Base-by-base conservation (phyloP, 208 protist species). In the Wallacemonas collosoma region DNA sequence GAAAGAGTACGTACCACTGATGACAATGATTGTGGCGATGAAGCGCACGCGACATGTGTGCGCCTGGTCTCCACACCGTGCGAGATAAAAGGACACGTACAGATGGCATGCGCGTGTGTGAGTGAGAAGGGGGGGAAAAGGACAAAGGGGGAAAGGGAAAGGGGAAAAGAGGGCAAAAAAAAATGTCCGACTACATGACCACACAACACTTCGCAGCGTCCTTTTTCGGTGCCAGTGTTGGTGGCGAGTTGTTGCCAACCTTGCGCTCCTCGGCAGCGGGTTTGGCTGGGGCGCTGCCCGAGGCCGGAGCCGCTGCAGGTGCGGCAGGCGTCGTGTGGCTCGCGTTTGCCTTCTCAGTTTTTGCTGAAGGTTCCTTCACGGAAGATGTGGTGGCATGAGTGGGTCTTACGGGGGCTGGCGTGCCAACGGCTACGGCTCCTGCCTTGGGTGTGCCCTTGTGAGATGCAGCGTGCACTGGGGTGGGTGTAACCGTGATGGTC, bases 401-500 rank as follows among this genome's bases (percentile, higher is more conserved):
- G 53, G 45, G 44, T 38, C 43, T 62, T n/a, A 38, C 17, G 36
- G 35, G 56, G 6, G 60, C 26, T 8, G 36, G 5, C 6, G 44
- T 45, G 60, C 15, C 60, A 4, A 12, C n/a, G 5, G 60, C 60
- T 14, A 17, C 40, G 4, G 41, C 15, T 41, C 35, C 3, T 26
- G 26, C 53, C 60, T 15, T 47, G 36, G n/a, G 38, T 12, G 71
- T 66, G 60, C 4, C 61, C 26, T 38, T 56, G 65, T 36, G 57
- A 56, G 36, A 44, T 56, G 39, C 64, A 7, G 51, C 12, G 47
- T 62, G 50, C 35, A 14, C 12, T 6, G 73, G 68, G 7, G 71
- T 68, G 41, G 55, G 72, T 0, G 68, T 68, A 45, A 63, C 76
- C 1, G 76, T 81, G 62, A 76, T 76, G 61, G 76, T 68, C 26